phyloP scores from a whole-genome alignment of 768 basidiomycete species.

The Chiua virens region DNA sequence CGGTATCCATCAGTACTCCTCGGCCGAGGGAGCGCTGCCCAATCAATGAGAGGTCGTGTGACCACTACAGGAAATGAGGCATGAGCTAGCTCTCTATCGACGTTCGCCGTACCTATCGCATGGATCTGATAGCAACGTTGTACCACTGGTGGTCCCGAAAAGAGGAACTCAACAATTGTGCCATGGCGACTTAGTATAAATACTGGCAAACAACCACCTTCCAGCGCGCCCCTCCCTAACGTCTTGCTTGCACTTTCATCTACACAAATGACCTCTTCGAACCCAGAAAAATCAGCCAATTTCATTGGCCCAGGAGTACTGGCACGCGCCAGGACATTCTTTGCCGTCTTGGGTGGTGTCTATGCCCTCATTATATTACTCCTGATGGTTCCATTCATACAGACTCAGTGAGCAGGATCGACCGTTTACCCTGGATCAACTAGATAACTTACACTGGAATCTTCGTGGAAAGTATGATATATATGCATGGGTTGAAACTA shows the following conservation, averaged over 20 bases:
- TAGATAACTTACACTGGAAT: slow-evolving; percentile 16
- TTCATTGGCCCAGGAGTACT: slow-evolving; percentile 18
- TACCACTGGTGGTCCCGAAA: not conserved
- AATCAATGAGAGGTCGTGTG: slow-evolving; percentile 16
- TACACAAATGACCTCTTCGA: slow-evolving; percentile 5
- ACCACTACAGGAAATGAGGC: slow-evolving; percentile 1
- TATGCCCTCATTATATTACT: slow-evolving; percentile 56
- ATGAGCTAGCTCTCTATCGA: too few species aligned
- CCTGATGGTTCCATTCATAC: slow-evolving; percentile 62
- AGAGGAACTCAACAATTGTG: not conserved
- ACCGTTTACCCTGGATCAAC: slow-evolving; percentile 14
- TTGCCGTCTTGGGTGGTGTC: slow-evolving; percentile 45
- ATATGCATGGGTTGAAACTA: slow-evolving; percentile 62
- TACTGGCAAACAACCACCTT: slow-evolving; percentile 14
- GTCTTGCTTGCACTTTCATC: not conserved
- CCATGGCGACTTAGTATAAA: slow-evolving; percentile 5
- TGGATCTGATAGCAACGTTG: not conserved
- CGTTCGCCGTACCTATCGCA: not conserved
- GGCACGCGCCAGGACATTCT: slow-evolving; percentile 29
- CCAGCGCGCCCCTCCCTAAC: not conserved
- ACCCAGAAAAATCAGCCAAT: not conserved
- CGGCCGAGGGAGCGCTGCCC: not conserved
- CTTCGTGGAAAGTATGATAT: slow-evolving; percentile 46
- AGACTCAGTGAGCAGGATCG: slow-evolving; percentile 56
- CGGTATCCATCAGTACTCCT: not conserved